Conservation (phyloP, 345 rosid genomes). For the Brassica napus region Da-Ae NC_063437.1:19783001-19783500, state of each 20-base stretch:
- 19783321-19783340: slow-evolving; percentile 56
- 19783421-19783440: slow-evolving; percentile 58
- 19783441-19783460: slow-evolving; percentile 49
- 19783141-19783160: slow-evolving; percentile 53
- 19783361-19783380: slow-evolving; percentile 66
- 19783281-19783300: not conserved
- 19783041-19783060: slow-evolving; percentile 48
- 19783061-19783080: slow-evolving; percentile 70
- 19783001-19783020: not conserved
- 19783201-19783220: slow-evolving; percentile 71
- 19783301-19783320: slow-evolving; percentile 54
- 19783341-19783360: slow-evolving; percentile 59
- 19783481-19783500: not conserved
- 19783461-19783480: slow-evolving; percentile 44
- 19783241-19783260: not conserved
- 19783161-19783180: slow-evolving; percentile 60
- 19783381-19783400: slow-evolving; percentile 64
- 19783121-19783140: slow-evolving; percentile 56
- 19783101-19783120: slow-evolving; percentile 74
- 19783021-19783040: not conserved
- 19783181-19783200: slow-evolving; percentile 52
- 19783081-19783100: slow-evolving; percentile 76
- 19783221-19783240: slow-evolving; percentile 25
- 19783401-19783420: slow-evolving; percentile 63
- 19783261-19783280: not conserved